Percentiles rank a stretch among this genome's conserved stretches.
Evolutionary conservation across 1,139 yeast genomes (phyloP).

Genomic region (Hemisphaericaspora xylanilytica): DNA sequence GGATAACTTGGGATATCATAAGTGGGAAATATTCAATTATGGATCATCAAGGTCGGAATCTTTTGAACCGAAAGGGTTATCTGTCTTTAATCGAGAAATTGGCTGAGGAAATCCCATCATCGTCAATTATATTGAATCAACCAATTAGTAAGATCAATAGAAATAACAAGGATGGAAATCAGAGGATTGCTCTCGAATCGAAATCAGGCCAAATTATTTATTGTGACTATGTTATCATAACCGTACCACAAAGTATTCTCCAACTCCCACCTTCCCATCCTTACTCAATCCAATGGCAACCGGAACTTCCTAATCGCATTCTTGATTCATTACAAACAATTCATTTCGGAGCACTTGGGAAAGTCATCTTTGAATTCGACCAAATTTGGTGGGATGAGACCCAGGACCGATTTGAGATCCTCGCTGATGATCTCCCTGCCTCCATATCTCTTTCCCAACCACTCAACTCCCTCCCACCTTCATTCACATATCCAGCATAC

Average conservation of each 20-base stretch:
- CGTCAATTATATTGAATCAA: constrained; percentile 39
- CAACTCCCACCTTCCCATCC: constrained; percentile 34
- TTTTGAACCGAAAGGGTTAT: constrained; percentile 62
- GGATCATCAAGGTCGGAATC: constrained; percentile 74
- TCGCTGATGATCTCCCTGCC: constrained; percentile 26
- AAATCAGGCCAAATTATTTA: constrained; percentile 17
- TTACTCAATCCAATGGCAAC: constrained; percentile 56
- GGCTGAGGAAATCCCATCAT: constrained; percentile 34
- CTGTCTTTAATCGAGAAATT: constrained; percentile 49
- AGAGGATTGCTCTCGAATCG: constrained; percentile 21
- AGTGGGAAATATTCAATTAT: constrained; percentile 67
- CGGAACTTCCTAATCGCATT: constrained; percentile 52
- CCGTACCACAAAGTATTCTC: constrained; percentile 74
- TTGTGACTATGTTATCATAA: constrained; percentile 60
- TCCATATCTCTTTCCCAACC: constrained; percentile 15
- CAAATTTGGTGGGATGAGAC: constrained; percentile 61
- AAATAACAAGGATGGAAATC: constrained; percentile 13
- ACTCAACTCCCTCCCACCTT: constrained; percentile 20
- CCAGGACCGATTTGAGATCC: constrained; percentile 51
- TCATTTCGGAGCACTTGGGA: constrained; percentile 74
- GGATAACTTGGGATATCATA: constrained; percentile 60
- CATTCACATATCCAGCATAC: constrained; percentile 31
- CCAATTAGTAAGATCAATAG: constrained; percentile 47
- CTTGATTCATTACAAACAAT: constrained; percentile 45
- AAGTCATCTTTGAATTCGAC: constrained; percentile 71